Conservation (phyloP, 2,329 filamentous ascomycete species). For the Neonectria coccinea region DNA sequence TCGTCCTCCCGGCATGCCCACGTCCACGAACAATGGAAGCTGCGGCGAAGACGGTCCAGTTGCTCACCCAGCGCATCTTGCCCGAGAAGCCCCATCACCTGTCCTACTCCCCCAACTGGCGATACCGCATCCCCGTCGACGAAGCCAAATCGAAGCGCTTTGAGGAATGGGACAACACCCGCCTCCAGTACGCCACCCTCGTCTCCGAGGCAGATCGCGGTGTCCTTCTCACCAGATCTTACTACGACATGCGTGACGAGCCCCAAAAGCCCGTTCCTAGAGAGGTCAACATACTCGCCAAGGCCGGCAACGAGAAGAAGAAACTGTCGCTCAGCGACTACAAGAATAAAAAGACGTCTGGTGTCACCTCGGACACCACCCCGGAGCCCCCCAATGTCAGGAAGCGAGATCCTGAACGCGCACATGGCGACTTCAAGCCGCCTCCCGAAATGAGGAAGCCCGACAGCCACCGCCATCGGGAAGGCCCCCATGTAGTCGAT, state of each 20-base stretch:
- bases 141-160: conserved; percentile 49
- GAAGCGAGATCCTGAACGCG: conserved; percentile 49
- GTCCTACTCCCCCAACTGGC: conserved; percentile 60
- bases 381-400: conserved; percentile 50
- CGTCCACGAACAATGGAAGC: conserved; percentile 66
- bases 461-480: conserved; percentile 42
- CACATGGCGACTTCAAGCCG: conserved; percentile 39
- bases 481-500: conserved; percentile 43
- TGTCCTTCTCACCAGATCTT: conserved; percentile 66
- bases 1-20: conserved; percentile 52
- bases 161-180: conserved; percentile 63
- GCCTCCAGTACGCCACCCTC: conserved; percentile 68
- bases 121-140: conserved; percentile 59
- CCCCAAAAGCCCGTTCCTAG: conserved; percentile 54
- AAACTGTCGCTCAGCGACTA: conserved; percentile 71
- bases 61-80: conserved; percentile 63
- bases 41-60: conserved; percentile 68
- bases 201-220: conserved; percentile 69
- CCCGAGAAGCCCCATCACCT: conserved; percentile 66
- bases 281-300: conserved; percentile 55
- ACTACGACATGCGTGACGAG: conserved; percentile 69
- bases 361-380: conserved; percentile 51
- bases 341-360: conserved; percentile 63
- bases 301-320: conserved; percentile 61
- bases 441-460: conserved; percentile 39